Base-by-base conservation (phyloP, 768 basidiomycete genomes). In the Kwoniella sp. region DNA sequence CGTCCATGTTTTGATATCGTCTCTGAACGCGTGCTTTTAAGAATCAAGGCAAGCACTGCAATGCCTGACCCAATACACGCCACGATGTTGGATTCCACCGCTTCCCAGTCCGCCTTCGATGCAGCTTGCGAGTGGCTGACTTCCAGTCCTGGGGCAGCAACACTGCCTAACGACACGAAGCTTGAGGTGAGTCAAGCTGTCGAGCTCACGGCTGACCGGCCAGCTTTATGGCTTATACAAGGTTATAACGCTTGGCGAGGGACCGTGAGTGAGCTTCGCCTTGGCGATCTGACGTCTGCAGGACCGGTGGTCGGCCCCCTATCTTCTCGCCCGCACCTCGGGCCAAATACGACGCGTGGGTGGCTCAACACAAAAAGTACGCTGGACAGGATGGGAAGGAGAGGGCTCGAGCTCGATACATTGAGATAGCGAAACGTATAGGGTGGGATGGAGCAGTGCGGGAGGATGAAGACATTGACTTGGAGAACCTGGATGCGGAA, bases 171-270 rank as follows among this genome's bases (percentile, higher is more conserved):
- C 27, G 70, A 70, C 3, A 46, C 49, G 23, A 71, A 73, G 50
- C 55, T 73, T 0, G 72, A 73, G 60, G 69, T 71, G 33, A 26
- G 60, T 23, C 20, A 8, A 33, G 19, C 6, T 37, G 39, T 34
- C 15, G 32, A 9, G 10, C 23, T 5, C n/a, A 23, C 38, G 40
- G 19, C 37, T 23, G 20, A 8, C 46, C 5, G 27, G 12, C 22
- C 29, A 71, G 68, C 51, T 73, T 5, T 73, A 73, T 43, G 72
- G 70, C 0, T 37, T 70, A 4, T 73, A 53, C 65, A 73, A 73
- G 48, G 60, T 42, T 25, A 42, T 60, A 3, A 56, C 57, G 22
- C 53, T 60, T 2, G 50, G 39, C 3, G 48, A 46, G 2, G 56
- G 59, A 48, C 70, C 72, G 72, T 69, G 39, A 51, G 72, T 5